A percentile compares a stretch with the other conserved stretches of the same genome.
phyloP scores from a whole-genome alignment of 1,139 yeast genomes.

The Pneumocystis sp. region DNA sequence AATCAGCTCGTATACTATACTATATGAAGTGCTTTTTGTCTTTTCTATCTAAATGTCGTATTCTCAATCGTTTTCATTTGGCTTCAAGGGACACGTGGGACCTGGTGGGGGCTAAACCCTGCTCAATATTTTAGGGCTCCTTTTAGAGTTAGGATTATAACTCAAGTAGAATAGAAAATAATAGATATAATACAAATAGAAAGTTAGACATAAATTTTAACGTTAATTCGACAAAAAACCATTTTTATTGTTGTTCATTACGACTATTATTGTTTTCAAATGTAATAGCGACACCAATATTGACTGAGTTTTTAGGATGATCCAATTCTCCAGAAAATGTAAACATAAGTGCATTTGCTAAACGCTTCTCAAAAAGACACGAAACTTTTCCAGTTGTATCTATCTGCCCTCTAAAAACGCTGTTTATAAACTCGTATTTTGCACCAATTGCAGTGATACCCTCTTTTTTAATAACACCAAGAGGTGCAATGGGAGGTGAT shows the following conservation, averaged over 20 bases:
- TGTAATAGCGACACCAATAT: not conserved
- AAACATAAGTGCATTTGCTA: not conserved
- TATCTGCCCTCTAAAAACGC: conserved; percentile 87
- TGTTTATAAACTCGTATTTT: conserved; percentile 93
- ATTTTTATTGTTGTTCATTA: not conserved
- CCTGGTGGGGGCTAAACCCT: no score
- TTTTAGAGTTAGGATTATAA: no score
- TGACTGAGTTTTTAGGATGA: not conserved
- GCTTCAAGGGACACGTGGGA: no score
- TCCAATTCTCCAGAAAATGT: not conserved
- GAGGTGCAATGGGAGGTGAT: conserved; percentile 61
- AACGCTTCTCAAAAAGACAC: conserved; percentile 77
- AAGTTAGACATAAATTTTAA: not conserved
- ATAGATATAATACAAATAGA: no score
- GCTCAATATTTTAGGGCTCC: no score
- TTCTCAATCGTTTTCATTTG: no score
- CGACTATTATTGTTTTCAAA: not conserved
- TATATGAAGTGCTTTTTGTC: no score
- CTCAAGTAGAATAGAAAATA: no score
- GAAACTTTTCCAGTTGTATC: conserved; percentile 85
- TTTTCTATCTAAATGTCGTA: no score
- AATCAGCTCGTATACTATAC: not conserved
- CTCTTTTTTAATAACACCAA: conserved; percentile 75
- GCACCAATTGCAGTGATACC: conserved; percentile 93
- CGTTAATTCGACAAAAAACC: not conserved